Evolutionary conservation across 345 rosid species (phyloP).

Genomic region (Alliaria petiolata): DNA sequence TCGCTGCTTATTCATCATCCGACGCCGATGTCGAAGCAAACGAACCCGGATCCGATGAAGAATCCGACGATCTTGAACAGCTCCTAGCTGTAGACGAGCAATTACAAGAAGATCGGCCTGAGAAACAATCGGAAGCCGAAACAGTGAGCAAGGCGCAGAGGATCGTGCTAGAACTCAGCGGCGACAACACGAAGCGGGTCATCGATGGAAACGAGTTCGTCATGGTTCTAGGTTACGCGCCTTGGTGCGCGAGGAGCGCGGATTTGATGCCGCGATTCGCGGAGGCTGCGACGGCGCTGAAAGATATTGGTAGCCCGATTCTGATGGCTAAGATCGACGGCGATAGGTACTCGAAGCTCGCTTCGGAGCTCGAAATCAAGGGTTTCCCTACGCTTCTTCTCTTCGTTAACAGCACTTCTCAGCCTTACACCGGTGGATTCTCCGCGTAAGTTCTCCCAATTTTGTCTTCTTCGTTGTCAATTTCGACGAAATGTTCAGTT

Average conservation of each 20-base stretch:
- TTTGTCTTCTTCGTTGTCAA: background rate
- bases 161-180: constrained; percentile 66
- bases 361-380: constrained; percentile 56
- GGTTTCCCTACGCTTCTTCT: constrained; percentile 83
- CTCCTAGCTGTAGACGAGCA: constrained; percentile 68
- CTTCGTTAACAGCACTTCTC: constrained; percentile 69
- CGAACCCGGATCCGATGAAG: constrained; percentile 19
- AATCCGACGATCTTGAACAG: constrained; percentile 47
- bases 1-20: background rate
- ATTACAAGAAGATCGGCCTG: constrained; percentile 34
- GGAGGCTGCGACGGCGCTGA: constrained; percentile 73
- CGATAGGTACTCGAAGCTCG: constrained; percentile 65
- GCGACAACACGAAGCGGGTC: constrained; percentile 47
- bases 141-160: constrained; percentile 74
- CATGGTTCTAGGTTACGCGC: constrained; percentile 77
- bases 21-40: constrained; percentile 16
- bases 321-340: constrained; percentile 87
- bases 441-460: constrained; percentile 66
- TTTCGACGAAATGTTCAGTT: background rate
- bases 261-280: constrained; percentile 88
- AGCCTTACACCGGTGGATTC: constrained; percentile 66
- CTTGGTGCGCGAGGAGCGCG: constrained; percentile 87
- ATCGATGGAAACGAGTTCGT: constrained; percentile 58
- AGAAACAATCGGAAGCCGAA: constrained; percentile 59
- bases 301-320: constrained; percentile 53